phyloP scores from a whole-genome alignment of 257 asterid species.

The Linderniella brevidens region DNA sequence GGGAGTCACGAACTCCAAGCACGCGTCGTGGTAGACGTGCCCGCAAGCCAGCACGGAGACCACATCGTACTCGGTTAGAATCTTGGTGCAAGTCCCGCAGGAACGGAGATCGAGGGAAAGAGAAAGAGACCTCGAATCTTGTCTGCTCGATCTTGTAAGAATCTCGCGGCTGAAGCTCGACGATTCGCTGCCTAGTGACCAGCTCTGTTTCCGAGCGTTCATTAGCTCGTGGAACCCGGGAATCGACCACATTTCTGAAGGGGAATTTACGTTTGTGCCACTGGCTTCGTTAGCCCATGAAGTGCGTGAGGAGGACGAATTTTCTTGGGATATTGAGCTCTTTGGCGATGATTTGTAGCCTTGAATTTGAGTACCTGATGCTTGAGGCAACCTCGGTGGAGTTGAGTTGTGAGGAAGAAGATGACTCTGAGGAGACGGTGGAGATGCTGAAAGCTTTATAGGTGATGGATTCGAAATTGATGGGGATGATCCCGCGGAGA shows the following conservation, averaged over 20 bases:
- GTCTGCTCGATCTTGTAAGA: slow-evolving; percentile 33
- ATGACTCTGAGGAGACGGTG: slow-evolving; percentile 50
- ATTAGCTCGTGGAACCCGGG: slow-evolving; percentile 57
- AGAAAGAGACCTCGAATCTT: slow-evolving; percentile 1
- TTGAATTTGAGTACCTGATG: slow-evolving; percentile 53
- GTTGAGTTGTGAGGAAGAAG: slow-evolving; percentile 49
- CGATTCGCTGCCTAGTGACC: slow-evolving; percentile 90
- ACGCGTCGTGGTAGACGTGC: slow-evolving; percentile 84
- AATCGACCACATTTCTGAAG: slow-evolving; percentile 76
- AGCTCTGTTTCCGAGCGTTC: slow-evolving; percentile 54
- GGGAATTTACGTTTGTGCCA: slow-evolving; percentile 59
- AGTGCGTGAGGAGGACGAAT: slow-evolving; percentile 34
- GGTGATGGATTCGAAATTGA: slow-evolving; percentile 61
- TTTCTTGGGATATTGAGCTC: slow-evolving; percentile 62
- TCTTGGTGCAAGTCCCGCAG: slow-evolving; percentile 75
- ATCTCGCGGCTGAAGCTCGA: slow-evolving; percentile 45
- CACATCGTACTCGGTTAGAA: slow-evolving; percentile 60
- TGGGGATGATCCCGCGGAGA: slow-evolving; percentile 31
- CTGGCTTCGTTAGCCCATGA: slow-evolving; percentile 62
- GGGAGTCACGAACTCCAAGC: slow-evolving; percentile 83
- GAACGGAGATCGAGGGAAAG: slow-evolving; percentile 50
- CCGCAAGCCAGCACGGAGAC: slow-evolving; percentile 81
- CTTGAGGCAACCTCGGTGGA: slow-evolving; percentile 66
- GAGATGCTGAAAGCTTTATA: slow-evolving; percentile 54
- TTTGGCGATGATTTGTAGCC: slow-evolving; percentile 46